Conservation (phyloP, 176 grass and related monocot genomes). For the Melocanna baccifera region DNA sequence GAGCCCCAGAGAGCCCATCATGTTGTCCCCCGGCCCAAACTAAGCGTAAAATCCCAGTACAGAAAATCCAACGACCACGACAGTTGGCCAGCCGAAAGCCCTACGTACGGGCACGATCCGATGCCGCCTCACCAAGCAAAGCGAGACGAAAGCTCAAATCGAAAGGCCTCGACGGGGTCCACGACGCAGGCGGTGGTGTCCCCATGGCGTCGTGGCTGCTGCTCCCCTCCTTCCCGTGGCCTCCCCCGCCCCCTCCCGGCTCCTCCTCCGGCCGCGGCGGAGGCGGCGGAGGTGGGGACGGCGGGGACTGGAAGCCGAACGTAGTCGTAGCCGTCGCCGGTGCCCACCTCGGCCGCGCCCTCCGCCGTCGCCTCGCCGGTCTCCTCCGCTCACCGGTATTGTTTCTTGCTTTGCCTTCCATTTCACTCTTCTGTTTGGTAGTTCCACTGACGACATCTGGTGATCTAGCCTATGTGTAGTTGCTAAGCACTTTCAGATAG, state of each 20-base stretch:
- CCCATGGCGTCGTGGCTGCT: conserved; percentile 44
- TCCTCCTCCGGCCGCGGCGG: conserved; percentile 39
- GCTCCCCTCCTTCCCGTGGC: conserved; percentile 44
- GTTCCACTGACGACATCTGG: not conserved
- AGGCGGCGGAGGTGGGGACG: conserved; percentile 30
- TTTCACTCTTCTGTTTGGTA: not conserved
- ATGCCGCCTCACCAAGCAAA: conserved; percentile 41
- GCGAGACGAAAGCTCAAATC: not conserved
- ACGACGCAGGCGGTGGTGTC: conserved; percentile 26
- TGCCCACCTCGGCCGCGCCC: conserved; percentile 44
- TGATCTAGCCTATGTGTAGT: not conserved
- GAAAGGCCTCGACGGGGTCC: conserved; percentile 30
- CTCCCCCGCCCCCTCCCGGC: conserved; percentile 44
- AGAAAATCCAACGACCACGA: not conserved
- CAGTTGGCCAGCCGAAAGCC: too few species aligned
- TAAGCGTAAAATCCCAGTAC: not conserved
- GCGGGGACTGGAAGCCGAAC: conserved; percentile 43
- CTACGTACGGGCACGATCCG: not conserved
- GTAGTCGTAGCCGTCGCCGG: conserved; percentile 45
- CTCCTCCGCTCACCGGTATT: conserved; percentile 47
- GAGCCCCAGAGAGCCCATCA: not conserved
- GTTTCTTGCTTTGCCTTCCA: not conserved
- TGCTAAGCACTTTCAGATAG: not conserved
- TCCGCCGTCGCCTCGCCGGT: conserved; percentile 41
- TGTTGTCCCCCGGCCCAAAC: not conserved